Percentiles rank a stretch among this genome's conserved stretches.
phyloP scores from a whole-genome alignment of 352 stramenopile species.

The Thraustotheca clavata region DNA sequence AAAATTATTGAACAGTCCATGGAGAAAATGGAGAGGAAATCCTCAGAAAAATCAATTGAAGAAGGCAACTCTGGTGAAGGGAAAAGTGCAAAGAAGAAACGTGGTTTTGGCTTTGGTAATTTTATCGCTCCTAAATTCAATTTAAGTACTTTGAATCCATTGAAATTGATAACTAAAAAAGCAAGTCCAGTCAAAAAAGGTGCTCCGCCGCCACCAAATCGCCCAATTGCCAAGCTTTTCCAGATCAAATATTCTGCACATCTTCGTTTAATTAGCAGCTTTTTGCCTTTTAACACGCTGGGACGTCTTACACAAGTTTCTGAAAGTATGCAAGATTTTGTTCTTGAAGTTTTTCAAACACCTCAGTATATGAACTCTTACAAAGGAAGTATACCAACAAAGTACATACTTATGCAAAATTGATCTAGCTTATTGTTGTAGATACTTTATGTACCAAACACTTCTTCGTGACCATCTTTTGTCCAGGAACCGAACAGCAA shows the following conservation, averaged over 20 bases:
- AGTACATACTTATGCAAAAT: not conserved
- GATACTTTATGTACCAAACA: constrained; percentile 14
- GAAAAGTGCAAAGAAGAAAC: constrained; percentile 10
- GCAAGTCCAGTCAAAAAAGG: not conserved
- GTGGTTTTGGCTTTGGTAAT: constrained; percentile 16
- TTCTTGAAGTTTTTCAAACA: constrained; percentile 6
- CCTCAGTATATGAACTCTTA: not conserved
- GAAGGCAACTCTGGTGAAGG: not conserved
- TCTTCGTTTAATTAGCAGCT: not conserved
- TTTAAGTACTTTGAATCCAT: constrained; percentile 7
- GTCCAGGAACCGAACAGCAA: not conserved
- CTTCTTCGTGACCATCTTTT: constrained; percentile 12
- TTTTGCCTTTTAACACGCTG: not conserved
- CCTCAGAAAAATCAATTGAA: too few species aligned
- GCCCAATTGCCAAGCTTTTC: constrained; percentile 15
- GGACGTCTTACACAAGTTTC: constrained; percentile 1
- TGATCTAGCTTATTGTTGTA: not conserved
- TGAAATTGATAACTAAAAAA: constrained; percentile 14
- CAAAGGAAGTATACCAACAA: not conserved
- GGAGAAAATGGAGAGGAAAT: too few species aligned
- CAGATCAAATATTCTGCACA: not conserved
- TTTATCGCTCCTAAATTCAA: constrained; percentile 1
- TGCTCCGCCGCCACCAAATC: constrained; percentile 2
- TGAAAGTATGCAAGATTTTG: constrained; percentile 3
- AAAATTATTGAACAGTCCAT: too few species aligned